Evolutionary conservation across 2,329 filamentous ascomycete species (phyloP), one percentile per base, ranked within the genome.

Genomic region (Nemania sp.): DNA sequence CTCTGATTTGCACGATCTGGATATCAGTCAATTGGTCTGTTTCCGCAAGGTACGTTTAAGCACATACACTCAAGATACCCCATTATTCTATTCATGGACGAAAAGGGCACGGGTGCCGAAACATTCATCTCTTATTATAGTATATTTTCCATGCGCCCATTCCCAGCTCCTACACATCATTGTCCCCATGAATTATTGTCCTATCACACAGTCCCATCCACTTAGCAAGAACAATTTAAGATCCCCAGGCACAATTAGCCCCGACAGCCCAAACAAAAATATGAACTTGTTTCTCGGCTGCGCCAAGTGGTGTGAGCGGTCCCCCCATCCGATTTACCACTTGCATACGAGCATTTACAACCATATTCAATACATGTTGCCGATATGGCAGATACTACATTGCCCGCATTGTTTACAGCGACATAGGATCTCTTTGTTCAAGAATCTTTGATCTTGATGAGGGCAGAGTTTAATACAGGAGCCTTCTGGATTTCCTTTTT

Each of bases 1-100:
- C 66, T 77, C 74, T 74, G 70, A 74, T 74, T 77, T 74, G 71
- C 64, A 72, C 69, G 68, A 74, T 75, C 76, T 75, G 74, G 73
- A 78, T 77, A 77, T 75, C 70, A 72, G 71, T 72, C 65, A 58
- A 60, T 73, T 72, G 71, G 66, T 73, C 71, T 63, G 59, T 72
- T 72, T 70, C 70, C 59, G 53, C 63, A 60, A 71, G 71, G 73
- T 75, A 24, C 71, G 73, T 61, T 54, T 18, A 35, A 26, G 11
- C 45, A 15, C 56, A 56, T 65, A 11, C 6, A 35, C 32, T 35
- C 7, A 2, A 35, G 7, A 35, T 4, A 32, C 32, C 1, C 15
- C 26, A 35, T 49, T 32, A 41, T 3, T 51, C 22, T 22, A 22
- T 38, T 35, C 41, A 43, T 41, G 15, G 26, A 29, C 20, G 45